A percentile compares a stretch with the other conserved stretches of the same genome.
phyloP scores from a whole-genome alignment of 2,329 filamentous ascomycete species.

The Stylonectria norvegica region DNA sequence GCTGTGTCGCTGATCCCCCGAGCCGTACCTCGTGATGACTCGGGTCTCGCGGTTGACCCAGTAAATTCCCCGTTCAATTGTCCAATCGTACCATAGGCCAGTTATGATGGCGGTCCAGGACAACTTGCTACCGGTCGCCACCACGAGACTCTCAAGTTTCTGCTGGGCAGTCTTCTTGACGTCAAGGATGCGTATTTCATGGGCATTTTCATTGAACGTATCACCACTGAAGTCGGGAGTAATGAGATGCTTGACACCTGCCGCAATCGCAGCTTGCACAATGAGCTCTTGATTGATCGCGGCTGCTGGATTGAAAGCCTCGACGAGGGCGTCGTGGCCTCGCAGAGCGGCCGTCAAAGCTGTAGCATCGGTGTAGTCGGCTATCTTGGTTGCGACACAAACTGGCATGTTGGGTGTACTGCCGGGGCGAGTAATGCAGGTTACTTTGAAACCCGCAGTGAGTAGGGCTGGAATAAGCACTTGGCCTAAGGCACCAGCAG shows the following conservation, averaged over 20 bases:
- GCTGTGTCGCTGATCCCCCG: slow-evolving; percentile 9
- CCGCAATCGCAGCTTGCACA: slow-evolving; percentile 14
- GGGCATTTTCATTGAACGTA: slow-evolving; percentile 13
- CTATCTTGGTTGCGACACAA: background rate
- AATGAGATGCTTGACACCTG: slow-evolving; percentile 15
- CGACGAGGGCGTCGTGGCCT: slow-evolving; percentile 15
- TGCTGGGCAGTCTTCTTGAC: slow-evolving; percentile 17
- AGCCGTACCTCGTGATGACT: slow-evolving; percentile 10
- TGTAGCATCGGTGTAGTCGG: slow-evolving; percentile 1
- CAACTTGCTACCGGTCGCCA: slow-evolving; percentile 2
- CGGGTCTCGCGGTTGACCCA: slow-evolving; percentile 14
- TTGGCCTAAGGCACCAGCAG: background rate
- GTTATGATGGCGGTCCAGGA: slow-evolving; percentile 21
- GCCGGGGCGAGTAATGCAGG: slow-evolving; percentile 1
- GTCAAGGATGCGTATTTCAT: slow-evolving; percentile 12
- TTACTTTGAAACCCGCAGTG: slow-evolving; percentile 1
- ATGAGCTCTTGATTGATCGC: slow-evolving; percentile 16
- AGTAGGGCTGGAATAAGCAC: background rate
- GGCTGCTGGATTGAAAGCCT: slow-evolving; percentile 24
- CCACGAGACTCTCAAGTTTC: slow-evolving; percentile 11
- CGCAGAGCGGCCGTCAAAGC: background rate
- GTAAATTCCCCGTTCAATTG: slow-evolving; percentile 14
- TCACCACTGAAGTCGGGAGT: slow-evolving; percentile 23
- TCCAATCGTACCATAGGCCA: slow-evolving; percentile 21
- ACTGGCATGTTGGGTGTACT: background rate